Evolutionary conservation across 345 rosid genomes (phyloP).

Genomic region (Hibiscus mutabilis): DNA sequence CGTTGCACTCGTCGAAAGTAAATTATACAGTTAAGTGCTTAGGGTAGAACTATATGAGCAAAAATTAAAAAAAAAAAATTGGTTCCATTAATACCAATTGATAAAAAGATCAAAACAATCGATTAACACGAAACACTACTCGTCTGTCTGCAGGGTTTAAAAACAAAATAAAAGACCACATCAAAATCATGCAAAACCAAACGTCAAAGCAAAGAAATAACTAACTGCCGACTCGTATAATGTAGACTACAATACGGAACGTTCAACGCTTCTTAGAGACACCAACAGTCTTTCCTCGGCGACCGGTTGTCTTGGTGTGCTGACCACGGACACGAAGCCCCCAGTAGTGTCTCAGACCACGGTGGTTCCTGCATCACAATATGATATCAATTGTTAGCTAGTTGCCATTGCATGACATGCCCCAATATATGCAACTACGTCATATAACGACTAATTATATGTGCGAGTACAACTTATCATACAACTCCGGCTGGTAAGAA

Average conservation of each 20-base stretch:
- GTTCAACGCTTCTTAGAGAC: conserved; percentile 59
- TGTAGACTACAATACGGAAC: not conserved
- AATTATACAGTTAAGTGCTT: no score
- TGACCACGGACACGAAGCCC: conserved; percentile 96
- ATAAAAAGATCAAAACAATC: not conserved
- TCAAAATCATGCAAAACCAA: not conserved
- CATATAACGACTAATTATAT: no score
- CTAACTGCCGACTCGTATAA: not conserved
- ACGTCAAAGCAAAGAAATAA: not conserved
- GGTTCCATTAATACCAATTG: not conserved
- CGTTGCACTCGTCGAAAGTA: no score
- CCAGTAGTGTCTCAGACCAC: conserved; percentile 98
- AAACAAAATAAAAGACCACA: not conserved
- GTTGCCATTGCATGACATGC: no score
- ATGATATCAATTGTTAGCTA: not conserved
- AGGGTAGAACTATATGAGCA: no score
- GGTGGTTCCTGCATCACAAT: conserved; percentile 58
- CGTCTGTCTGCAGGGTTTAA: not conserved
- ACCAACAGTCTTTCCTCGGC: conserved; percentile 76
- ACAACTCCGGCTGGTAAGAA: no score
- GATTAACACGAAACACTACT: not conserved
- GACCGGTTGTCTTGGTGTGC: conserved; percentile 96
- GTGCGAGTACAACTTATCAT: no score
- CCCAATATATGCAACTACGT: no score
- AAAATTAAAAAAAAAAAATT: no score